Conservation (phyloP, 139 green algal genomes). For the Klebsormidium nitens region DNA sequence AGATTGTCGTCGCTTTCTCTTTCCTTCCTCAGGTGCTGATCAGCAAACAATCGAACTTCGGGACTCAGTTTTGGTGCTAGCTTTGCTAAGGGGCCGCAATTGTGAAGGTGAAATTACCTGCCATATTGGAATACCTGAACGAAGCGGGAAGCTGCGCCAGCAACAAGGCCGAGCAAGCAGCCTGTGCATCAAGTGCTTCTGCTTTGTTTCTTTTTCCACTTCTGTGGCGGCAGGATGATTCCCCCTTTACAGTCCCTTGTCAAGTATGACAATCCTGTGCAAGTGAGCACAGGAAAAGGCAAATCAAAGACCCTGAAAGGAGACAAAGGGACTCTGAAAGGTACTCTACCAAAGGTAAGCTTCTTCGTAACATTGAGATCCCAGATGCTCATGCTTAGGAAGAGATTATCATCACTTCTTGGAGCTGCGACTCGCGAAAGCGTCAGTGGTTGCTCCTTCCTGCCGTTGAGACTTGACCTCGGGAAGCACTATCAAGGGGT, state of each 20-base stretch:
- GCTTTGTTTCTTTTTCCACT: no score
- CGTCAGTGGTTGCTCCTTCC: neutral
- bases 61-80: no score
- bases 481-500: neutral
- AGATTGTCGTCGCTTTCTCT: no score
- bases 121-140: no score
- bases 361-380: neutral
- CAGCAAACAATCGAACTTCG: no score
- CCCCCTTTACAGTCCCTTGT: slow-evolving; percentile 58
- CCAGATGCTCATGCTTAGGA: neutral
- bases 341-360: neutral
- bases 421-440: neutral
- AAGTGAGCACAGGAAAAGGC: slow-evolving; percentile 60
- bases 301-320: slow-evolving; percentile 36
- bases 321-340: slow-evolving; percentile 43
- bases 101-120: no score
- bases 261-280: slow-evolving; percentile 70
- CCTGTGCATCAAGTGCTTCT: no score
- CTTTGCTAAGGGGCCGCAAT: no score
- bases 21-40: no score
- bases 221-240: no score
- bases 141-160: no score
- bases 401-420: neutral
- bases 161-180: no score
- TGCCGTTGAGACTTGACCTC: neutral